A percentile compares a stretch with the other conserved stretches of the same genome.
Evolutionary conservation across 352 stramenopile genomes (phyloP).

Genomic region (Bremia lactucae): DNA sequence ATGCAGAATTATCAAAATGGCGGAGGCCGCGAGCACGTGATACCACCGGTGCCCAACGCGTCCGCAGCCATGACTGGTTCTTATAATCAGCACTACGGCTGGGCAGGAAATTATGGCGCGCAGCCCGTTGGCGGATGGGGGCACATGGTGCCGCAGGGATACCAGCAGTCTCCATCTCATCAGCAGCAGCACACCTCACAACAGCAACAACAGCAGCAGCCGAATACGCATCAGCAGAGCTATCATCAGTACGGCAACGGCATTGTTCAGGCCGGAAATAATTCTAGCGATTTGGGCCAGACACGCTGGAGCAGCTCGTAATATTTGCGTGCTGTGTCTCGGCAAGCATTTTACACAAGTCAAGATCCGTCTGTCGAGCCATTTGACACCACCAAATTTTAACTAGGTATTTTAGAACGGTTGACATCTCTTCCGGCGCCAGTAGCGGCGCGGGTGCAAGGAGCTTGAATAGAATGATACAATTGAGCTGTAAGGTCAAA

Average conservation of each 20-base stretch:
- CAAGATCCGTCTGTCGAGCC: constrained; percentile 4
- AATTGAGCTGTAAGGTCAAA: too few relatives aligned
- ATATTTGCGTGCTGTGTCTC: too few relatives aligned
- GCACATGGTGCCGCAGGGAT: constrained; percentile 80
- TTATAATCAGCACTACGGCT: constrained; percentile 75
- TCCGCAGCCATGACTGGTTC: constrained; percentile 43
- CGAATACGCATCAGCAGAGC: constrained; percentile 56
- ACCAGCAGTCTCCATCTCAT: constrained; percentile 52
- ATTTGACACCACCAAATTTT: constrained; percentile 19
- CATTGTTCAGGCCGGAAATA: constrained; percentile 32
- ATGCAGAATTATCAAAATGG: constrained; percentile 51
- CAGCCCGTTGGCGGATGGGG: constrained; percentile 68
- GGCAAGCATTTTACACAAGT: constrained; percentile 7
- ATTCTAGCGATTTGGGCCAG: constrained; percentile 39
- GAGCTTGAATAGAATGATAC: constrained; percentile 17
- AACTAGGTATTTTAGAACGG: constrained; percentile 18
- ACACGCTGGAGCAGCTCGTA: constrained; percentile 76
- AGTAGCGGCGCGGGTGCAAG: constrained; percentile 15
- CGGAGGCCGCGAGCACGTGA: constrained; percentile 42
- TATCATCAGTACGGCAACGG: constrained; percentile 72
- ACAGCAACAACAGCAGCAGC: constrained; percentile 58
- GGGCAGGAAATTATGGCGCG: constrained; percentile 56
- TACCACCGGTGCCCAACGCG: constrained; percentile 58
- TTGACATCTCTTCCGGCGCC: constrained; percentile 11
- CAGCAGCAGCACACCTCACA: constrained; percentile 35